Conservation (phyloP, 176 grass and related monocot genomes). For the Dendrocalamus sinicus region DNA sequence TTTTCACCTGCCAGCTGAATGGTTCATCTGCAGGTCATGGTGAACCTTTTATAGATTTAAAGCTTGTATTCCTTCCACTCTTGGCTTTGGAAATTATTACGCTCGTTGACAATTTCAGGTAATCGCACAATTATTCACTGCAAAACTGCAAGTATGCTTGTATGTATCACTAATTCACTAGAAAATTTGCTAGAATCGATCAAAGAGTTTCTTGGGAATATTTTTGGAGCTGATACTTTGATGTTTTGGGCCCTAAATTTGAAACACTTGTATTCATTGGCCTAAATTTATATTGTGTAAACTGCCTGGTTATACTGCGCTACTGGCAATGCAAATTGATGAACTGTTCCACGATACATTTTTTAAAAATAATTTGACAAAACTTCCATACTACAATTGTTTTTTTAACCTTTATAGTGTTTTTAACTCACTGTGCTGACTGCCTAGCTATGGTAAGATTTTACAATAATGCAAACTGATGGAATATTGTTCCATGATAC, state of each 20-base stretch:
- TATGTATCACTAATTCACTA: conserved; percentile 1
- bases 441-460: neutral
- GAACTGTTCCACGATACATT: neutral
- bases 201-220: neutral
- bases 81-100: conserved; percentile 71
- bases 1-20: conserved; percentile 35
- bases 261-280: conserved; percentile 21
- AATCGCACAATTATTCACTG: neutral
- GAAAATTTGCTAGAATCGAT: neutral
- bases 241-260: conserved; percentile 7
- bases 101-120: conserved; percentile 76
- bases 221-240: neutral
- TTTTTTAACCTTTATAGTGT: neutral
- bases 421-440: conserved; percentile 4
- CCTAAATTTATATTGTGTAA: neutral
- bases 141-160: neutral
- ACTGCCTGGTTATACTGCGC: neutral
- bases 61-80: conserved; percentile 80
- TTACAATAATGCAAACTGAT: conserved; percentile 18
- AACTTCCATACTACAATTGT: neutral
- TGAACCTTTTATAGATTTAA: conserved; percentile 59
- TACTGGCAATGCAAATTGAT: neutral
- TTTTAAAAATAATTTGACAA: neutral
- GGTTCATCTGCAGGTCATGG: conserved; percentile 46
- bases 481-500: neutral